phyloP scores from a whole-genome alignment of 108 stramenopile species.

The Schizochytrium sp. region DNA sequence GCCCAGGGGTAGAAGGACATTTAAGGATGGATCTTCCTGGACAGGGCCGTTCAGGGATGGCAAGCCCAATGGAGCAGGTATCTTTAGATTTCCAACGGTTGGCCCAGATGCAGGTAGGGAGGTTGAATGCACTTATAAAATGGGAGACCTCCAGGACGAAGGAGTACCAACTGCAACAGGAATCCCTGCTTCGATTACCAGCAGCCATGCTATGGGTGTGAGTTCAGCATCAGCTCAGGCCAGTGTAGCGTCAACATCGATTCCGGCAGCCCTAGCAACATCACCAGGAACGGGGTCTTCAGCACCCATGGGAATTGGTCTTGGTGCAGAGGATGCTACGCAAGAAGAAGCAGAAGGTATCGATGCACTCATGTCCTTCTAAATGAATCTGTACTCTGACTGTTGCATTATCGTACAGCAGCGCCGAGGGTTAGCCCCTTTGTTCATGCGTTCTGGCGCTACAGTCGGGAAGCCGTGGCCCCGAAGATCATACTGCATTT shows the following conservation, averaged over 20 bases:
- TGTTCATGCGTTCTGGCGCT: too few relatives aligned
- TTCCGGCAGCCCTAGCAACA: too few relatives aligned
- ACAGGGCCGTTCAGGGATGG: not conserved
- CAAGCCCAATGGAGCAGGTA: constrained; percentile 10
- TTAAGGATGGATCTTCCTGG: constrained; percentile 11
- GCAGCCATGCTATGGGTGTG: constrained; percentile 3
- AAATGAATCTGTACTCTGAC: not conserved
- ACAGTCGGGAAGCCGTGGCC: too few relatives aligned
- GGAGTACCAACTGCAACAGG: not conserved
- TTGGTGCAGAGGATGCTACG: not conserved
- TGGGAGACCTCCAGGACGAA: not conserved
- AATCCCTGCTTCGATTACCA: not conserved
- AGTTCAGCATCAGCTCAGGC: too few relatives aligned
- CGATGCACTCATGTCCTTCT: constrained; percentile 33
- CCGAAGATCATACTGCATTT: too few relatives aligned
- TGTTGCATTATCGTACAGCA: not conserved
- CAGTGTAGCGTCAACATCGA: too few relatives aligned
- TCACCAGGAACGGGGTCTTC: too few relatives aligned
- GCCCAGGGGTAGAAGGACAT: not conserved
- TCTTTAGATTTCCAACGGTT: not conserved
- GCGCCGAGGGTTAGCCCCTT: too few relatives aligned
- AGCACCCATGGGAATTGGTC: not conserved
- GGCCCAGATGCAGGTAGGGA: constrained; percentile 3
- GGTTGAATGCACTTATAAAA: constrained; percentile 20
- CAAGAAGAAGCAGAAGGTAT: not conserved